Conservation (phyloP, 768 basidiomycete genomes). For the Phlebiopsis flavidoalba region DNA sequence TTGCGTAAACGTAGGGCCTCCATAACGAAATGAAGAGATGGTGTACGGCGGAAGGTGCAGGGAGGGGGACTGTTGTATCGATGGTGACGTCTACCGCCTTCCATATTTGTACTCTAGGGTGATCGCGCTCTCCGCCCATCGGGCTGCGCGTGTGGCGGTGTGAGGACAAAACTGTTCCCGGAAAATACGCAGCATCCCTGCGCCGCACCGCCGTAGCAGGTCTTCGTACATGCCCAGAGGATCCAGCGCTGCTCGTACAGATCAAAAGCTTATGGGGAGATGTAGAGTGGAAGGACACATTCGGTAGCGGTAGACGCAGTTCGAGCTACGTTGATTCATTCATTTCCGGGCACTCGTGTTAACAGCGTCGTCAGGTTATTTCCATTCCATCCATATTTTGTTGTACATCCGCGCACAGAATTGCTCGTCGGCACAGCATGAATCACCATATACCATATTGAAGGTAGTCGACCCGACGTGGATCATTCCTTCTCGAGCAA, state of each 20-base stretch:
- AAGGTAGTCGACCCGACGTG: neutral
- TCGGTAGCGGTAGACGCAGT: too few species aligned
- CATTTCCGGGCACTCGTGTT: too few species aligned
- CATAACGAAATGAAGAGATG: conserved; percentile 36
- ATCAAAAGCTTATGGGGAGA: too few species aligned
- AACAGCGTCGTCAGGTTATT: too few species aligned
- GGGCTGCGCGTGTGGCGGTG: conserved; percentile 1
- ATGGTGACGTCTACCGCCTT: conserved; percentile 9
- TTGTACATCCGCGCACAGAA: too few species aligned
- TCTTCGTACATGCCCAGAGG: too few species aligned
- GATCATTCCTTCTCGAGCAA: conserved; percentile 15
- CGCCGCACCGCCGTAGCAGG: too few species aligned
- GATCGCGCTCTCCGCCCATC: neutral
- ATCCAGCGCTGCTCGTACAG: too few species aligned
- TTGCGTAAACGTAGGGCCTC: conserved; percentile 83
- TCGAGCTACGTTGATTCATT: too few species aligned
- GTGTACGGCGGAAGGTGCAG: neutral
- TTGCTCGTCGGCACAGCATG: too few species aligned
- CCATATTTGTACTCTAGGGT: conserved; percentile 5
- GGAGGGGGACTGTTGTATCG: neutral
- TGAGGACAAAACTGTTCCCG: neutral
- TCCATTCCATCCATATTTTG: too few species aligned
- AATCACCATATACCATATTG: neutral
- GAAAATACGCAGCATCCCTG: neutral
- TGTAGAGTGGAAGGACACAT: too few species aligned